These are phyloP conservation scores for Metrosideros polymorpha DNA, from an alignment of 441 rosid species.

Conservation along the genomic window DNA sequence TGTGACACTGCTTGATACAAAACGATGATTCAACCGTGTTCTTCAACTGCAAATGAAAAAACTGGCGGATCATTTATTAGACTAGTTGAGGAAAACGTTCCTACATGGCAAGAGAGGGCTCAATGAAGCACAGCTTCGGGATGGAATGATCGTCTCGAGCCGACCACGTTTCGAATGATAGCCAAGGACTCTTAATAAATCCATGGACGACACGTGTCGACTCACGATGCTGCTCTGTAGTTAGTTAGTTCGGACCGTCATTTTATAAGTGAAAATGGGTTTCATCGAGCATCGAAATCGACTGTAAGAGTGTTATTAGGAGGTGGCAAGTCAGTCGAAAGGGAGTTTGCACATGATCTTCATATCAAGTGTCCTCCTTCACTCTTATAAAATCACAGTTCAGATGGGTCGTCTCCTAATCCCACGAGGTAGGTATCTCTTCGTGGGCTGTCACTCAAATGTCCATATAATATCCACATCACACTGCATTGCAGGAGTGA, in stretches of 20 bases:
- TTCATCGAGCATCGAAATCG: neutral
- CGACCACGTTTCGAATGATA: neutral
- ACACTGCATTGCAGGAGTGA: neutral
- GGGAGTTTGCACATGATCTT: neutral
- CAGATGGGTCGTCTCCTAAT: neutral
- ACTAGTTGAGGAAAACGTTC: neutral
- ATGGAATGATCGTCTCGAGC: neutral
- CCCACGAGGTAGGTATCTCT: neutral
- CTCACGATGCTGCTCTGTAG: neutral
- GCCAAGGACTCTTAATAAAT: neutral
- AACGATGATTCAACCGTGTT: neutral
- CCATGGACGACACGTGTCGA: neutral
- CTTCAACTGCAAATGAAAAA: neutral
- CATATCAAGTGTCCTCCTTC: neutral
- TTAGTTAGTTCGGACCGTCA: neutral
- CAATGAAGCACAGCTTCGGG: neutral
- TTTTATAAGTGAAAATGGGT: neutral
- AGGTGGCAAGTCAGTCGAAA: neutral
- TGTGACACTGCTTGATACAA: neutral
- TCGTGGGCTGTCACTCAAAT: neutral
- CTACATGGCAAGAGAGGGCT: neutral
- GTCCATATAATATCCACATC: neutral
- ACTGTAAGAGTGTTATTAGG: neutral
- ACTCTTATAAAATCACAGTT: neutral
- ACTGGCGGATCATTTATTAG: neutral